Evolutionary conservation across 305 asterid genomes (phyloP).

Genomic region (Solanum aculeatissimum): DNA sequence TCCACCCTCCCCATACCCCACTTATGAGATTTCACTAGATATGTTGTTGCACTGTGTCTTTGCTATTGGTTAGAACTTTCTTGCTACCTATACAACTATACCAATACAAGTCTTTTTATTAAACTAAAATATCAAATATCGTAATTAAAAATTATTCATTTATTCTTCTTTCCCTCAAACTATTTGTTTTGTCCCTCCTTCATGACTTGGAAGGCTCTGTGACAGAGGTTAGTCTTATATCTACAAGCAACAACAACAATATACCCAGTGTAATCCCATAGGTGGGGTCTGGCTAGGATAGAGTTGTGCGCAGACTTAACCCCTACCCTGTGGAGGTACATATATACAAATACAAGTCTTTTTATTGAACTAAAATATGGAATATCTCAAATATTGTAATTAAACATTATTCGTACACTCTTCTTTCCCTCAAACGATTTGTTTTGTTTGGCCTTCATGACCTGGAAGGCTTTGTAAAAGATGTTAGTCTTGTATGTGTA

Average conservation of each 20-base stretch:
- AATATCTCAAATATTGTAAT: not conserved
- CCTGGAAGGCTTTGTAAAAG: not conserved
- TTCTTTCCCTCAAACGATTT: not conserved
- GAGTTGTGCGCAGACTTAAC: too few species aligned
- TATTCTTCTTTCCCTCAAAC: not conserved
- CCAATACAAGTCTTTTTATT: not conserved
- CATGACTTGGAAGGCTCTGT: not conserved
- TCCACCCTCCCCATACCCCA: too few species aligned
- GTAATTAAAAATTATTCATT: not conserved
- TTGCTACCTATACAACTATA: not conserved
- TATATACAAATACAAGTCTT: not conserved
- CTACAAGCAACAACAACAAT: not conserved
- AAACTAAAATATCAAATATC: not conserved
- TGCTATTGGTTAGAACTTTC: not conserved
- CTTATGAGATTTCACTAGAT: too few species aligned
- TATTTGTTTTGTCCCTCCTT: not conserved
- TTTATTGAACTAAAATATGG: not conserved
- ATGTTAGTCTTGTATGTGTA: not conserved
- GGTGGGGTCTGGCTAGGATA: too few species aligned
- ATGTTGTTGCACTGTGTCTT: not conserved
- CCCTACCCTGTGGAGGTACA: not conserved
- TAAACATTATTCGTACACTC: not conserved
- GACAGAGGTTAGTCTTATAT: not conserved
- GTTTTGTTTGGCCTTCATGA: not conserved
- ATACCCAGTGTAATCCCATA: too few species aligned